phyloP scores from a whole-genome alignment of 441 rosid species.

The Iberis amara region DNA sequence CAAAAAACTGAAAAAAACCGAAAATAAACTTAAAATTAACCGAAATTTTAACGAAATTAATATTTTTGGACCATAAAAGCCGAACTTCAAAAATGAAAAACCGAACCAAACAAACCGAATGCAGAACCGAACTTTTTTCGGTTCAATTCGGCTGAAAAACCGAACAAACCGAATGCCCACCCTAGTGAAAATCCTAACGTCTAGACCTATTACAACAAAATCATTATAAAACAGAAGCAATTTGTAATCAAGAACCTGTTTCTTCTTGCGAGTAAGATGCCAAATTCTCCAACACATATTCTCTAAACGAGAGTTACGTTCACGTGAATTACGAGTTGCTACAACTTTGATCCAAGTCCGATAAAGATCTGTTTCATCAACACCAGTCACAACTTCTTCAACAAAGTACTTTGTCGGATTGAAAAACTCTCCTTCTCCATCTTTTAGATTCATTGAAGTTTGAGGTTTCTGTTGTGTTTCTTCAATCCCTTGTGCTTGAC shows the following conservation, averaged over 20 bases:
- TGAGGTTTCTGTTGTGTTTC: conserved; percentile 46
- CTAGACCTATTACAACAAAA: no score
- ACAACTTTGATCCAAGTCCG: conserved; percentile 96
- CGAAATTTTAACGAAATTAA: no score
- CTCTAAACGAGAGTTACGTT: conserved; percentile 91
- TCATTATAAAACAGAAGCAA: no score
- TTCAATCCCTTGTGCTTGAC: conserved; percentile 57
- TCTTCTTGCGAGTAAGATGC: conserved; percentile 98
- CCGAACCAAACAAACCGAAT: no score
- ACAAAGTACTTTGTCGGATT: conserved; percentile 88
- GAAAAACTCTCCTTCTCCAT: conserved; percentile 52
- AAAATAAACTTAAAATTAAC: no score
- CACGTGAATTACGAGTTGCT: conserved; percentile 85
- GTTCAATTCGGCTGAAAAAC: no score
- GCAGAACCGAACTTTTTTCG: no score
- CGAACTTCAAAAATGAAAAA: no score
- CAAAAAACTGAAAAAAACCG: no score
- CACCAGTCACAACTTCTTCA: conserved; percentile 89
- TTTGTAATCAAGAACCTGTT: conserved; percentile 49
- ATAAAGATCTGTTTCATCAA: conserved; percentile 85
- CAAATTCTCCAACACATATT: conserved; percentile 99
- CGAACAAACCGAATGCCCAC: no score
- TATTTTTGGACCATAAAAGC: no score
- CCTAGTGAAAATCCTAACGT: no score
- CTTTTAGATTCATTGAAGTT: conserved; percentile 37